Conservation (phyloP, 805 yeast species). For the Ogataea nonfermentans region DNA sequence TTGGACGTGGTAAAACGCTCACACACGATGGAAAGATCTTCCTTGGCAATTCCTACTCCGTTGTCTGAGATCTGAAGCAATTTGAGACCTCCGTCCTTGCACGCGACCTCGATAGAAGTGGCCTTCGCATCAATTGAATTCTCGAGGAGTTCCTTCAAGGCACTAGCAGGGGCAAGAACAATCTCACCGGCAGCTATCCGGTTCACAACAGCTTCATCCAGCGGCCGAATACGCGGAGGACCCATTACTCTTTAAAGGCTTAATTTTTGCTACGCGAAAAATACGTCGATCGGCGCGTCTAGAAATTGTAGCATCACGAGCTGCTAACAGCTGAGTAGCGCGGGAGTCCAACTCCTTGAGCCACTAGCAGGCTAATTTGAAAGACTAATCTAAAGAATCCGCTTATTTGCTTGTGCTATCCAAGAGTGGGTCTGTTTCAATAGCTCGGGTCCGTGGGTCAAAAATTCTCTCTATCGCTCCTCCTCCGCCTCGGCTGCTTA, state of each 20-base stretch:
- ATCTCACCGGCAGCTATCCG: constrained; percentile 97
- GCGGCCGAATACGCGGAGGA: constrained; percentile 29
- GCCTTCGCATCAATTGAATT: constrained; percentile 88
- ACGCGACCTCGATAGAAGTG: constrained; percentile 68
- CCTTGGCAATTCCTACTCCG: constrained; percentile 75
- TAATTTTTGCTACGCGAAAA: background rate
- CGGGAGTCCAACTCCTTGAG: too few species aligned
- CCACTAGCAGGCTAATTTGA: too few species aligned
- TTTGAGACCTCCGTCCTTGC: constrained; percentile 92
- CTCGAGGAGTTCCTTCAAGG: constrained; percentile 88
- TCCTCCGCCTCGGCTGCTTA: too few species aligned
- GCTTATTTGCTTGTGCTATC: too few species aligned
- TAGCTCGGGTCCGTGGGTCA: too few species aligned
- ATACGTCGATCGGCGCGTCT: constrained; percentile 3
- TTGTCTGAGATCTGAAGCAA: constrained; percentile 85
- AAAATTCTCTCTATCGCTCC: too few species aligned
- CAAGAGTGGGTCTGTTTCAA: too few species aligned
- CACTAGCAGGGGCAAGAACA: constrained; percentile 90
- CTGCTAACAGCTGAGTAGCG: too few species aligned
- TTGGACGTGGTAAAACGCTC: constrained; percentile 93
- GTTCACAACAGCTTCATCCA: constrained; percentile 75
- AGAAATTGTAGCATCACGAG: too few species aligned
- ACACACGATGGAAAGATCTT: constrained; percentile 78
- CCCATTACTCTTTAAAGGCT: background rate
- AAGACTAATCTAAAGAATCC: too few species aligned